Evolutionary conservation across 345 rosid genomes (phyloP).

Genomic region (Pseudoturritis turrita): DNA sequence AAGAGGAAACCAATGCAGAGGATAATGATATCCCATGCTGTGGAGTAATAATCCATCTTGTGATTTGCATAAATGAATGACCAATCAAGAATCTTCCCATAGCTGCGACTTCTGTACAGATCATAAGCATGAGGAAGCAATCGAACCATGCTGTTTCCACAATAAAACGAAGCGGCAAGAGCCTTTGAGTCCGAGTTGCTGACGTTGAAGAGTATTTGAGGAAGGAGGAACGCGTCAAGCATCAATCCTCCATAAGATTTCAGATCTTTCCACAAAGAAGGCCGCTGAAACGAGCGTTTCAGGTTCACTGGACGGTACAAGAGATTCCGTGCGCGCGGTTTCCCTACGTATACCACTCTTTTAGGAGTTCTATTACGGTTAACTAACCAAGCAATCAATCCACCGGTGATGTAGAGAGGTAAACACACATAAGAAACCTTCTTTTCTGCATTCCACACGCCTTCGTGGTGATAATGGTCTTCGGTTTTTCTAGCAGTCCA

Average conservation of each 20-base stretch:
- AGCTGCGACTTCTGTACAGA: conserved; percentile 64
- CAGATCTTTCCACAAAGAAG: conserved; percentile 52
- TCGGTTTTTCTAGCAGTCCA: conserved; percentile 60
- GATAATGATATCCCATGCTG: conserved; percentile 76
- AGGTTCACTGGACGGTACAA: conserved; percentile 1
- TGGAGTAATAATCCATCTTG: conserved; percentile 69
- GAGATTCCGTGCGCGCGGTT: not conserved
- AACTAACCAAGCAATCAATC: conserved; percentile 57
- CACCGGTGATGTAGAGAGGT: conserved; percentile 63
- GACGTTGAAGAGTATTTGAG: conserved; percentile 77
- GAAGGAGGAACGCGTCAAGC: conserved; percentile 73
- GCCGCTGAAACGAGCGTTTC: conserved; percentile 34
- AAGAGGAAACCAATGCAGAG: conserved; percentile 54
- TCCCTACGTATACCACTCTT: conserved; percentile 20
- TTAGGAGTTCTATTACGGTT: conserved; percentile 31
- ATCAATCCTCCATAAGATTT: conserved; percentile 78
- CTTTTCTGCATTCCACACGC: conserved; percentile 62
- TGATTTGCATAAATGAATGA: conserved; percentile 80
- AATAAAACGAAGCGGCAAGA: conserved; percentile 53
- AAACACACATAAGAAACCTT: conserved; percentile 49
- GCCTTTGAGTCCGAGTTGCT: conserved; percentile 42
- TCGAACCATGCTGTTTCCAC: conserved; percentile 58
- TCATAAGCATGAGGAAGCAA: conserved; percentile 86
- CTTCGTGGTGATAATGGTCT: conserved; percentile 24
- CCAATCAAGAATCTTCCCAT: conserved; percentile 46